Evolutionary conservation across 768 basidiomycete species (phyloP), one percentile per base, ranked within the genome.

Genomic region (Suillus lakei): DNA sequence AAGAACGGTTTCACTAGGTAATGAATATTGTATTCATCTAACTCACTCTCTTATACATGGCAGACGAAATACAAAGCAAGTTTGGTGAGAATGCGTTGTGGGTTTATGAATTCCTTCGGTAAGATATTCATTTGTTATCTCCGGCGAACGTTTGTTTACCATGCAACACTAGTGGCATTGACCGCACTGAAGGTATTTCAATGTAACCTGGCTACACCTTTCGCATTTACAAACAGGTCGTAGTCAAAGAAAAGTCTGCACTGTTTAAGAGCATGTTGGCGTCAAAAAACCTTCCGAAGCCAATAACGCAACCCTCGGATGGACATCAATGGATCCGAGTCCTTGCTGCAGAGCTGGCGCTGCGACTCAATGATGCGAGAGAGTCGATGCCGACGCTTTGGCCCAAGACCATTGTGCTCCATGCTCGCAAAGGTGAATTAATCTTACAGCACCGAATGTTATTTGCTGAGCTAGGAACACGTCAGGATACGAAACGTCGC

Each of bases 191-290:
- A 88, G 94, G 95, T 92, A 41, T 75, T 71, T 62, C 26, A 55
- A 41, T 53, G 3, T 34, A 46, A 21, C 28, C 32, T 63, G 34
- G n/a, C n/a, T 23, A 34, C 62, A 53, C 34, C 12, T 44, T 51
- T 28, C 30, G 26, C 34, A 34, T 64, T 60, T 66, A 44, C 74
- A 44, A 50, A 39, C 48, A 61, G 65, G 10, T 16, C 48, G 44
- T 73, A 97, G 96, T 98, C 41, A 95, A 93, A 72, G 93, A 94
- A 72, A 94, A 94, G 76, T 83, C 89, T 18, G 80, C 83, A 0
- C 78, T 91, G 36, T 90, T 86, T 67, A 98, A 98, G 80, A 95
- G 93, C 71, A 99, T 99, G 97, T 80, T 95, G 61, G 94, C 95
- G 0, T 91, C 95, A n/a, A 99, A 99, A 76, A 99, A 98, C 72